Conservation (phyloP, 2,329 filamentous ascomycete genomes). For the Claviceps pazoutovae region DNA sequence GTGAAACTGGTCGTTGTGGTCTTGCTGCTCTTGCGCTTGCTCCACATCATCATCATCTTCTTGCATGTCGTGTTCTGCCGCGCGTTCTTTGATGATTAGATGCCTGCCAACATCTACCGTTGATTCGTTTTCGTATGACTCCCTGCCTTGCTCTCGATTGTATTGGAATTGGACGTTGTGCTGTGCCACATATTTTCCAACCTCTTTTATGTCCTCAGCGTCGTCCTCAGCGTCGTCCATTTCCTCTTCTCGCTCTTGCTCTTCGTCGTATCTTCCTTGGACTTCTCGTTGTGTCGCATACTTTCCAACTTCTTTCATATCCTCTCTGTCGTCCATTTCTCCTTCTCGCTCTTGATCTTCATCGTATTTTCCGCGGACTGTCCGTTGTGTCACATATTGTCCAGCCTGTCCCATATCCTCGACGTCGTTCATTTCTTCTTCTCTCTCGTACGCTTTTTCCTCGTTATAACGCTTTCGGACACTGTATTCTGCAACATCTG, state of each 20-base stretch:
- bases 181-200: not conserved
- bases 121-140: not conserved
- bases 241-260: not conserved
- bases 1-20: constrained; percentile 1
- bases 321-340: not conserved
- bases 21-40: constrained; percentile 4
- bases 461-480: not conserved
- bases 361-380: not conserved
- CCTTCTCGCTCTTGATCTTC: not conserved
- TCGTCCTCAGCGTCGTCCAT: not conserved
- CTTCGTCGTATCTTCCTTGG: not conserved
- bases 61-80: constrained; percentile 1
- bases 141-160: not conserved
- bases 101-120: not conserved
- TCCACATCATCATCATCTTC: not conserved
- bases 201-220: not conserved
- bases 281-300: not conserved
- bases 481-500: not conserved
- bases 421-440: not conserved
- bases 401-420: not conserved
- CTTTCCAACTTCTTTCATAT: not conserved
- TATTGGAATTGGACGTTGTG: not conserved
- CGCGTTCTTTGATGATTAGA: constrained; percentile 5
- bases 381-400: not conserved
- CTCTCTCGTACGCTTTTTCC: not conserved